Evolutionary conservation across 441 rosid genomes (phyloP), one percentile per base, ranked within the genome.

Genomic region (Aleurites moluccanus): DNA sequence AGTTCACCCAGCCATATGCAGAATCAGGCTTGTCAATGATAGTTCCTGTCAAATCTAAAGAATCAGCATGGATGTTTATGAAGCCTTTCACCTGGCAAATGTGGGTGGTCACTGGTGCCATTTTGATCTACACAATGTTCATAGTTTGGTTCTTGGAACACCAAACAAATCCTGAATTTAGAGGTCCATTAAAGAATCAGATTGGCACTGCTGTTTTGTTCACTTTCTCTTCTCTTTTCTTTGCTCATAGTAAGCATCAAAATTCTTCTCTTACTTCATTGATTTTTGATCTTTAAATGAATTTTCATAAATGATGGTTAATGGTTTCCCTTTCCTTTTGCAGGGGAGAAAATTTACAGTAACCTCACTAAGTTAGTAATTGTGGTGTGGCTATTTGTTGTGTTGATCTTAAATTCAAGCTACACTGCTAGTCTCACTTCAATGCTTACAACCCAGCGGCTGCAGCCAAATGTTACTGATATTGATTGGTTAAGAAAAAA

Each of bases 371-470:
- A 86, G 53, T 55, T 85, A 16, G 91, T 85, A 63, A 62, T 88
- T 8, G 76, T 79, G 30, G 85, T 83, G 4, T 89, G 91, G 89
- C 83, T 83, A 38, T 85, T 89, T 55, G 84, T 87, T 13, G 91
- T 79, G 60, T 28, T 87, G 60, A 80, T 89, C 73, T 73, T 87
- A 55, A 87, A 45, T 44, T 83, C 88, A 30, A 80, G 89, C 81
- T 87, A 89, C 78, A 86, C 89, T 13, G 91, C 91, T 2, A 73
- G 83, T 61, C 78, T 89, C 23, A 78, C 84, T 33, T 86, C 88
- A 50, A 80, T 85, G 86, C 86, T 89, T 5, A 89, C 93, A 0
- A 73, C 85, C 18, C 80, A 73, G 57, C 35, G 78, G 10, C 52
- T 80, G 70, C 77, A 50, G 72, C 76, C 88, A 6, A 79, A 69